phyloP scores from a whole-genome alignment of 208 protist genomes.

The Leishmania aethiopica region DNA sequence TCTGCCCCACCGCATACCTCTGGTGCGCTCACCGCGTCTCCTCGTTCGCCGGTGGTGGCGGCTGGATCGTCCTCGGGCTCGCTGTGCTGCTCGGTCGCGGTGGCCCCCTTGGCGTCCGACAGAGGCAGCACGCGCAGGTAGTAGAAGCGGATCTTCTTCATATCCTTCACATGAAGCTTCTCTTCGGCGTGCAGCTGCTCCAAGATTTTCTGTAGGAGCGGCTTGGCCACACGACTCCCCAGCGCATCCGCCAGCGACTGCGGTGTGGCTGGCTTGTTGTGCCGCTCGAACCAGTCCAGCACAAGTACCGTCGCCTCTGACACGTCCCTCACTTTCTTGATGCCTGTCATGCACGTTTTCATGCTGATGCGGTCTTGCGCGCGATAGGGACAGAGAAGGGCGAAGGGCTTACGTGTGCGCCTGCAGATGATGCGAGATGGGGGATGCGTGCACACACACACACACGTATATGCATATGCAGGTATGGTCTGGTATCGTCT shows the following conservation, averaged over 20 bases:
- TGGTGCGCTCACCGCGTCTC: neutral
- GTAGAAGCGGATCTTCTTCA: conserved; percentile 84
- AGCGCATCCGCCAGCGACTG: conserved; percentile 86
- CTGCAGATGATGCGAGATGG: neutral
- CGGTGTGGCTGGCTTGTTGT: conserved; percentile 80
- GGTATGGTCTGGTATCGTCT: neutral
- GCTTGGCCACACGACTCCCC: conserved; percentile 81
- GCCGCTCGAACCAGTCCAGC: conserved; percentile 82
- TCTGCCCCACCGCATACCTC: neutral
- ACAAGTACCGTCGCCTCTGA: conserved; percentile 46
- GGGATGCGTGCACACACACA: neutral
- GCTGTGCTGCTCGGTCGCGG: neutral
- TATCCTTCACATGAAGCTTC: conserved; percentile 73
- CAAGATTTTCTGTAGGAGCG: conserved; percentile 69
- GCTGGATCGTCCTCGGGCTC: neutral
- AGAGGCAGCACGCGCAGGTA: conserved; percentile 35
- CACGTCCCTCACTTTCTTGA: conserved; percentile 59
- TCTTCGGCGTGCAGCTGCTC: conserved; percentile 53
- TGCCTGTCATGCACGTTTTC: conserved; percentile 34
- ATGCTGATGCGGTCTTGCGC: conserved; percentile 5
- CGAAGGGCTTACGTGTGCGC: neutral
- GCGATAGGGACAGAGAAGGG: neutral
- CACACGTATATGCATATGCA: neutral
- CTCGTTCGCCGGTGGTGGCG: neutral
- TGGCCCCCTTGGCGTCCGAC: neutral